A percentile compares a stretch with the other conserved stretches of the same genome.
These are phyloP conservation scores for Suhomyces kunorum DNA, from an alignment of 1,139 yeast species.

Conservation along the genomic window DNA sequence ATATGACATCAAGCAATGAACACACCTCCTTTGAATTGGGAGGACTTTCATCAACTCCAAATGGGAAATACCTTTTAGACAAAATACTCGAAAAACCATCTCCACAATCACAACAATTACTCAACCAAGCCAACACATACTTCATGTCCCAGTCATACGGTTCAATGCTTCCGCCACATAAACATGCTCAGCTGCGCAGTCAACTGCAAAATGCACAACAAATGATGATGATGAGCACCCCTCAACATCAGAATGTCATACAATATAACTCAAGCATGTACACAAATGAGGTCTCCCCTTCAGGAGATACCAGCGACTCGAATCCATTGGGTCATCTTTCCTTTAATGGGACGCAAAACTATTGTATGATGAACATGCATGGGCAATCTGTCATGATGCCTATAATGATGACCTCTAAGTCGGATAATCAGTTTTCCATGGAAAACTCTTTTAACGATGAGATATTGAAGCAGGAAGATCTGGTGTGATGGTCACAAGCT, in stretches of 20 bases:
- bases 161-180: slow-evolving; percentile 33
- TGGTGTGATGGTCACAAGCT: slow-evolving; percentile 1
- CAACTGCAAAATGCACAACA: slow-evolving; percentile 15
- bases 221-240: slow-evolving; percentile 48
- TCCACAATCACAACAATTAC: slow-evolving; percentile 29
- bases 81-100: slow-evolving; percentile 44
- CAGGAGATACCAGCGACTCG: slow-evolving; percentile 8
- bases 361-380: slow-evolving; percentile 15
- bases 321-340: slow-evolving; percentile 6
- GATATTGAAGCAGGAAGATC: slow-evolving; percentile 11
- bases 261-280: slow-evolving; percentile 17
- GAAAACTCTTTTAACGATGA: slow-evolving; percentile 8
- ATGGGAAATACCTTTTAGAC: slow-evolving; percentile 43
- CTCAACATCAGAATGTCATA: slow-evolving; percentile 33
- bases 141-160: slow-evolving; percentile 23
- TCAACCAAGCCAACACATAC: slow-evolving; percentile 23
- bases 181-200: slow-evolving; percentile 18
- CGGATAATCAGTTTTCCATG: slow-evolving; percentile 5
- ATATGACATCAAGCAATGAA: slow-evolving; percentile 23
- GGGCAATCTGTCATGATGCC: slow-evolving; percentile 19
- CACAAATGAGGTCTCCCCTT: slow-evolving; percentile 12
- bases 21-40: slow-evolving; percentile 44
- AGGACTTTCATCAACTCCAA: slow-evolving; percentile 44
- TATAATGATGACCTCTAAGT: slow-evolving; percentile 12
- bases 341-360: slow-evolving; percentile 12